phyloP scores from a whole-genome alignment of 352 stramenopile species.

The Pelagophyceae sp. region DNA sequence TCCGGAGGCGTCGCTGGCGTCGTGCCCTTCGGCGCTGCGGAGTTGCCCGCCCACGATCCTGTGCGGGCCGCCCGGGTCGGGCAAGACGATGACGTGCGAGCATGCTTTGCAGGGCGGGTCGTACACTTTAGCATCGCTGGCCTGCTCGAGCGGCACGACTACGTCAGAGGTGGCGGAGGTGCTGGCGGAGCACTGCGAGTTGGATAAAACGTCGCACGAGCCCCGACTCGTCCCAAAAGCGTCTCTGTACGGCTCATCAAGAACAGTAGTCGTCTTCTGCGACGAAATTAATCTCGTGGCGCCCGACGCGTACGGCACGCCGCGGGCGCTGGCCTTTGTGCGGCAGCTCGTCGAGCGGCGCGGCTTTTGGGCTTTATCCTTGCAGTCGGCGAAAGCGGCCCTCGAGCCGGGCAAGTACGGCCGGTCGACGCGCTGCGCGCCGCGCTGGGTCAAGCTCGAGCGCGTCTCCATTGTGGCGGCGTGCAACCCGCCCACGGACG shows the following conservation, averaged over 20 bases:
- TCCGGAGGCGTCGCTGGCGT: not conserved
- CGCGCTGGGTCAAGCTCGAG: slow-evolving; percentile 71
- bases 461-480: slow-evolving; percentile 91
- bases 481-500: slow-evolving; percentile 98
- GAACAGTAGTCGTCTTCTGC: slow-evolving; percentile 99
- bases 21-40: too few relatives aligned
- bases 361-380: slow-evolving; percentile 65
- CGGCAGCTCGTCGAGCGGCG: slow-evolving; percentile 77
- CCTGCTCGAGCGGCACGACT: slow-evolving; percentile 97
- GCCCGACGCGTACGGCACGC: slow-evolving; percentile 94
- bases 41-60: slow-evolving; percentile 88
- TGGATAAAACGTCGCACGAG: slow-evolving; percentile 84
- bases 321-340: slow-evolving; percentile 98
- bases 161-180: slow-evolving; percentile 57
- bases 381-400: not conserved
- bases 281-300: slow-evolving; percentile 99
- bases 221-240: slow-evolving; percentile 53
- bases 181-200: slow-evolving; percentile 97
- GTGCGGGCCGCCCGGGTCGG: slow-evolving; percentile 92
- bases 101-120: slow-evolving; percentile 69
- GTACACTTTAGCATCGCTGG: slow-evolving; percentile 95
- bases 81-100: slow-evolving; percentile 95
- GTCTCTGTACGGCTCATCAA: slow-evolving; percentile 48
- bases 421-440: not conserved
- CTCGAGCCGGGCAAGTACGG: slow-evolving; percentile 4